Conservation (phyloP, 148 eudicot genomes). For the Rhododendron ferrugineum region DNA sequence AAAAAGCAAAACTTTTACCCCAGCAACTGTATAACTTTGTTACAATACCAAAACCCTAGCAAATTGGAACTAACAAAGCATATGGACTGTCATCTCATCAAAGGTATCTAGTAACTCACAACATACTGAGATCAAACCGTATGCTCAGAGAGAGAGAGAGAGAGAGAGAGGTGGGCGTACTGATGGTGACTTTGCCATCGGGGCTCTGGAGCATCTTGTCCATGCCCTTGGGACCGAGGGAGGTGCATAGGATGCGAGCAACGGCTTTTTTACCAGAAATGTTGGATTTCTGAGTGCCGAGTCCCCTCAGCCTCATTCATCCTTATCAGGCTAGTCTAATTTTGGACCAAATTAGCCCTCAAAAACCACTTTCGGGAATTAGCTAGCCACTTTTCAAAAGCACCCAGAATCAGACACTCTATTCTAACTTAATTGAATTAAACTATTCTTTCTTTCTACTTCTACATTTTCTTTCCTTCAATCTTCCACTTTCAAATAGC, state of each 20-base stretch:
- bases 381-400: too few species aligned
- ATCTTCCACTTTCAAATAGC: too few species aligned
- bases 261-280: constrained; percentile 84
- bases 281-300: constrained; percentile 89
- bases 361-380: too few species aligned
- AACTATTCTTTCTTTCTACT: too few species aligned
- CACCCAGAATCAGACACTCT: too few species aligned
- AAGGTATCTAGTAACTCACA: too few species aligned
- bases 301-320: constrained; percentile 54
- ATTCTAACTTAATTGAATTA: too few species aligned
- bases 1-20: neutral
- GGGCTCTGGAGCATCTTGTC: constrained; percentile 97
- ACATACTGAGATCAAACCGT: neutral
- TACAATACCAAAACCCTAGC: neutral
- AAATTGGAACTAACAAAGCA: neutral
- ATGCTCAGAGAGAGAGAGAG: neutral
- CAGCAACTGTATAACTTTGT: neutral
- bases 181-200: constrained; percentile 88
- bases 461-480: too few species aligned
- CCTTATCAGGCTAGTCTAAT: too few species aligned
- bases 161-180: constrained; percentile 24
- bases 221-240: constrained; percentile 97
- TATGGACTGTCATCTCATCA: neutral
- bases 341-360: too few species aligned
- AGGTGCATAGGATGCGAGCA: constrained; percentile 78